phyloP scores from a whole-genome alignment of 257 asterid genomes.

The Solanum corneliomulleri region DNA sequence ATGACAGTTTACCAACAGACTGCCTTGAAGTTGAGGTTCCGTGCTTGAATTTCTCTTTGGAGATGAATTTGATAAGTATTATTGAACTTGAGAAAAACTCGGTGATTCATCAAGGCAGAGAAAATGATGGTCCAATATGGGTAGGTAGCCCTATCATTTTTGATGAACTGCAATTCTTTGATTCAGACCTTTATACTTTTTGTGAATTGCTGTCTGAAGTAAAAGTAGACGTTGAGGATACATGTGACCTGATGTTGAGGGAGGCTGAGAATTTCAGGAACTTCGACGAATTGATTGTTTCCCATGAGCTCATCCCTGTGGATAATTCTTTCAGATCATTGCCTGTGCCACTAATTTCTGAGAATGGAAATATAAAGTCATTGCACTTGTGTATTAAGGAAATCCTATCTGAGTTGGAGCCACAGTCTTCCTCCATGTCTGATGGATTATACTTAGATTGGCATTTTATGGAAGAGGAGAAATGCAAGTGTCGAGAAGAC shows the following conservation, averaged over 20 bases:
- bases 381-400: constrained; percentile 36
- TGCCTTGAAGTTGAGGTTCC: constrained; percentile 20
- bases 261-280: constrained; percentile 54
- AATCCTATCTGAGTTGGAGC: constrained; percentile 36
- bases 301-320: constrained; percentile 64
- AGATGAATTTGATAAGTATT: constrained; percentile 28
- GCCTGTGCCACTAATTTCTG: constrained; percentile 67
- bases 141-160: constrained; percentile 23
- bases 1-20: constrained; percentile 19
- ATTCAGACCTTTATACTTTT: constrained; percentile 29
- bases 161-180: constrained; percentile 51
- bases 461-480: constrained; percentile 62
- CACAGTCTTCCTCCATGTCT: constrained; percentile 53
- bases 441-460: constrained; percentile 89
- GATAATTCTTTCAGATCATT: constrained; percentile 71
- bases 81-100: constrained; percentile 30
- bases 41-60: constrained; percentile 13
- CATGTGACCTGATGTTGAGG: constrained; percentile 46
- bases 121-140: constrained; percentile 17
- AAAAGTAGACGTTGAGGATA: constrained; percentile 39
- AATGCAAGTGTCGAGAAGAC: constrained; percentile 20
- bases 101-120: constrained; percentile 13
- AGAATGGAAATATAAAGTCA: constrained; percentile 25
- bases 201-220: constrained; percentile 29
- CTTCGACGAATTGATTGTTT: constrained; percentile 56